Evolutionary conservation across 2,329 filamentous ascomycete species (phyloP), one percentile per base, ranked within the genome.

Genomic region (Gliomastix tumulicola): DNA sequence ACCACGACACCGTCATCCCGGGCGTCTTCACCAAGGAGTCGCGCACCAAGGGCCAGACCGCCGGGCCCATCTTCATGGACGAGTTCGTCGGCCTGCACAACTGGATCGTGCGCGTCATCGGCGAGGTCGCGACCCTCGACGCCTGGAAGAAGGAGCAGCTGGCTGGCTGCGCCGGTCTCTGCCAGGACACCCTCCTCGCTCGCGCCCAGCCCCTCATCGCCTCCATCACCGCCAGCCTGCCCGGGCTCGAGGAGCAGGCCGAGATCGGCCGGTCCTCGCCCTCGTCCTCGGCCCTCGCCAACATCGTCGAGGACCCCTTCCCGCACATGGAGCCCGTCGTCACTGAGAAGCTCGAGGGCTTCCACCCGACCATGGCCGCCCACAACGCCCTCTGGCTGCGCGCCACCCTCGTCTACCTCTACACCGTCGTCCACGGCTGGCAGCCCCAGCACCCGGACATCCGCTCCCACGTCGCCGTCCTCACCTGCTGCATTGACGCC

Each of bases 21-120:
- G 49, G 53, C 11, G 57, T 49, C 30, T 21, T 30, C 32, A 13
- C 30, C 18, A 10, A n/a, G 3, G 38, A 41, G n/a, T 41, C 40
- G 18, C 41, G 43, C 13, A 28, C 38, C 6, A 42, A 47, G 21
- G 42, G 49, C 9, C 43, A 45, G 10, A 38, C 45, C 10, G 46
- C 49, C 1, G 51, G 54, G 1, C 54, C 52, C 2, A 52, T 70
- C 27, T 57, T 59, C 35, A 59, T 79, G 37, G 66, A 71, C 34
- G 64, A 69, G 21, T 68, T 75, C 34, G 54, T 74, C 28, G 76
- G 77, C 3, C 63, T 74, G 41, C 59, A 73, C 31, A 80, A 79
- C 50, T 76, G 73, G 71, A 66, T 68, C 1, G 45, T 81, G 32
- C 54, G 71, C 32, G 56, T 66, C n/a, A 64, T 82, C 30, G 69